Percentiles rank a stretch among this genome's conserved stretches.
These are phyloP conservation scores for Rubus idaeus DNA, from an alignment of 306 rosid genomes.

Conservation along the genomic window DNA sequence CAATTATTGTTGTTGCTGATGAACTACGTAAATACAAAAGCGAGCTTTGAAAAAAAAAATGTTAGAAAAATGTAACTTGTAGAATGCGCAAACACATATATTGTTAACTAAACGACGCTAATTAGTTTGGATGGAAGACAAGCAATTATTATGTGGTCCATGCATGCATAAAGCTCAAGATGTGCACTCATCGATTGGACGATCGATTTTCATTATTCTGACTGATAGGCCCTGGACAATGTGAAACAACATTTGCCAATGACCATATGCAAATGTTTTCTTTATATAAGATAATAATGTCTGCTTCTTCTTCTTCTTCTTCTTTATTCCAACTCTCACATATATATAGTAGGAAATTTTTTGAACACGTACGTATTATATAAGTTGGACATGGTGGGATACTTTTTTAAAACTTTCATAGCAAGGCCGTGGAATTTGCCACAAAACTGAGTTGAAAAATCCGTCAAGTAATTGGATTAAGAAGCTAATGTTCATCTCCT, in stretches of 20 bases:
- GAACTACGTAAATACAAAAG: background rate
- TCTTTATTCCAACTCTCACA: background rate
- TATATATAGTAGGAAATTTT: too few relatives aligned
- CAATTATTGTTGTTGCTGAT: background rate
- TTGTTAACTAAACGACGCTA: background rate
- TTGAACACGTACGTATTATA: too few relatives aligned
- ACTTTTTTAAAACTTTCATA: background rate
- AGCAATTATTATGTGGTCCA: conserved; percentile 22
- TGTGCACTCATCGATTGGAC: conserved; percentile 17
- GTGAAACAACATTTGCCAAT: background rate
- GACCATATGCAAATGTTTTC: background rate
- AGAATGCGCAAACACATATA: background rate
- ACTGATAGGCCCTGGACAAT: conserved; percentile 6
- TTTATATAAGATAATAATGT: background rate
- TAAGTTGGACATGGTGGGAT: background rate
- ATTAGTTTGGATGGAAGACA: background rate
- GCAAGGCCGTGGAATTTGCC: background rate
- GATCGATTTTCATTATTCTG: conserved; percentile 26
- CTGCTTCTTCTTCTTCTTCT: background rate
- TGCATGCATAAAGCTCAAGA: conserved; percentile 1
- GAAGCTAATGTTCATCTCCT: background rate
- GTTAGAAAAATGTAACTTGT: too few relatives aligned
- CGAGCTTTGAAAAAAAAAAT: too few relatives aligned
- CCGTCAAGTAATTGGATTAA: background rate
- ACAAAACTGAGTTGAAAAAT: background rate